Evolutionary conservation across 2,329 filamentous ascomycete genomes (phyloP).

Genomic region (Cladophialophora yegresii): DNA sequence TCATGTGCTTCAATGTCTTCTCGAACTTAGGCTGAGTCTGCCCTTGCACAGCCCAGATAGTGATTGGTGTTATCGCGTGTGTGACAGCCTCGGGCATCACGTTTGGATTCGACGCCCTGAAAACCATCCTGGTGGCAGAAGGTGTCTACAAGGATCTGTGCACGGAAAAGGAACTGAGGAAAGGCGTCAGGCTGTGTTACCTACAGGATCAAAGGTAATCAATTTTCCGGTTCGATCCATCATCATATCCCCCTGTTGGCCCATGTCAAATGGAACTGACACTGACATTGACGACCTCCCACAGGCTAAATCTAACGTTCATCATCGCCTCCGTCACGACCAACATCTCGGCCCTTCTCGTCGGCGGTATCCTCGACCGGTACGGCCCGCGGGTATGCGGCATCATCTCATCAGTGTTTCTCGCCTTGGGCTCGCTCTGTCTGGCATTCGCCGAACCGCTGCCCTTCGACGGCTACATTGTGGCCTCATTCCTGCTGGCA

Average conservation of each 20-base stretch:
- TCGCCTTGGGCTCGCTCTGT: conserved; percentile 67
- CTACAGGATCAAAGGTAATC: conserved; percentile 56
- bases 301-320: conserved; percentile 81
- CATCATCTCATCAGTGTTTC: conserved; percentile 65
- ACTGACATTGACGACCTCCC: background rate
- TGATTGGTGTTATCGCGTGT: conserved; percentile 68
- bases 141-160: conserved; percentile 70
- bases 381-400: conserved; percentile 79
- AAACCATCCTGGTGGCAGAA: conserved; percentile 74
- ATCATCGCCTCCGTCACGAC: conserved; percentile 83
- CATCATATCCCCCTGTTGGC: background rate
- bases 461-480: conserved; percentile 72
- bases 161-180: conserved; percentile 52
- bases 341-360: conserved; percentile 80
- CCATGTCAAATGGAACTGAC: background rate
- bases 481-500: conserved; percentile 72
- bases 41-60: conserved; percentile 58
- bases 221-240: conserved; percentile 2
- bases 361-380: conserved; percentile 80
- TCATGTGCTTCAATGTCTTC: background rate
- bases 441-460: conserved; percentile 68
- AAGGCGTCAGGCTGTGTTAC: conserved; percentile 56
- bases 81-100: conserved; percentile 76
- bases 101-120: conserved; percentile 82
- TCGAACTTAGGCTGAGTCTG: background rate